A percentile compares a stretch with the other conserved stretches of the same genome.
These are phyloP conservation scores for Tagetes erecta DNA, from an alignment of 129 eudicot species.

Conservation along the genomic window DNA sequence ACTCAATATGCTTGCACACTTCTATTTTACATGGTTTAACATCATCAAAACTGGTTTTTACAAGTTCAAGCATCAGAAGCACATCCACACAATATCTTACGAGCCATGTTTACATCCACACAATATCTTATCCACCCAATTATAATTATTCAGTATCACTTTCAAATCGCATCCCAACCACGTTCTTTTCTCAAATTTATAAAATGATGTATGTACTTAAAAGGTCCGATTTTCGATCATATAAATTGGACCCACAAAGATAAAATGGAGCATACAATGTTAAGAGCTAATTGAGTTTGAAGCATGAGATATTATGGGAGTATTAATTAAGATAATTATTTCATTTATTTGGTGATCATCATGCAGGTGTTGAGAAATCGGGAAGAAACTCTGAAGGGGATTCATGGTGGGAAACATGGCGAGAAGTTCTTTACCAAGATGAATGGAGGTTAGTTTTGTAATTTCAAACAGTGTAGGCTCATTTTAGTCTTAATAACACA, in stretches of 20 bases:
- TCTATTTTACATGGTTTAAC: not conserved
- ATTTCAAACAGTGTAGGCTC: not conserved
- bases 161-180: not conserved
- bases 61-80: not conserved
- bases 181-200: not conserved
- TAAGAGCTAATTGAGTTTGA: not conserved
- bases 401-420: constrained; percentile 99
- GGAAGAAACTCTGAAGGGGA: constrained; percentile 93
- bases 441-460: constrained; percentile 76
- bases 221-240: not conserved
- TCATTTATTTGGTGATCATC: not conserved
- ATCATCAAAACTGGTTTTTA: not conserved
- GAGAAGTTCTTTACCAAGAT: constrained; percentile 96
- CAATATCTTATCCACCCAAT: not conserved
- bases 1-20: not conserved
- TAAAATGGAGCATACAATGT: not conserved
- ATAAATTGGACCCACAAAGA: not conserved
- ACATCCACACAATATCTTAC: not conserved
- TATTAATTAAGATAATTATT: not conserved
- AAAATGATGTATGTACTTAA: not conserved
- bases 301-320: not conserved
- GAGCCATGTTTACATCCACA: not conserved
- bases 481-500: constrained; percentile 2
- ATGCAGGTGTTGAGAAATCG: constrained; percentile 86
- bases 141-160: not conserved